These are phyloP conservation scores for Chenopodium album DNA, from an alignment of 148 eudicot species.

Conservation along the genomic window DNA sequence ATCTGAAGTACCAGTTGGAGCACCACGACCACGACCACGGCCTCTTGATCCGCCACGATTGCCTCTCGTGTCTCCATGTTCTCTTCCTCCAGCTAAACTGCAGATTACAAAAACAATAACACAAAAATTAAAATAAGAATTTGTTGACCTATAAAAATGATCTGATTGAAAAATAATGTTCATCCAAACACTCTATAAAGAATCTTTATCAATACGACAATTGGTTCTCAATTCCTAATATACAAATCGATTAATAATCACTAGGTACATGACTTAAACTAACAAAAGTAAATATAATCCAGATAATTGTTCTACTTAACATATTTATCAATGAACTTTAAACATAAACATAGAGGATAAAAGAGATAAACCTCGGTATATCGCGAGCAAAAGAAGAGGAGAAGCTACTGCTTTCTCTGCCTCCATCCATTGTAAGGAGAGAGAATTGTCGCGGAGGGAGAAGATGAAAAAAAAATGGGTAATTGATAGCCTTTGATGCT, in stretches of 20 bases:
- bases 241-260: not conserved
- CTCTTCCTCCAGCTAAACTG: constrained; percentile 57
- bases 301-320: not conserved
- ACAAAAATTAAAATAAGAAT: not conserved
- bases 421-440: not conserved
- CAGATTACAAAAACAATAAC: not conserved
- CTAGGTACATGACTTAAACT: too few relatives aligned
- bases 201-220: not conserved
- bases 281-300: too few relatives aligned
- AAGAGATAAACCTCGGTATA: constrained; percentile 31
- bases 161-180: too few relatives aligned
- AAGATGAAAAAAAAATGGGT: not conserved
- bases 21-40: constrained; percentile 40
- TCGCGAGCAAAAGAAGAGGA: constrained; percentile 33
- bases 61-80: constrained; percentile 37
- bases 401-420: not conserved
- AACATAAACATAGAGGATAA: not conserved
- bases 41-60: constrained; percentile 46
- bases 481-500: too few relatives aligned
- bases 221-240: not conserved
- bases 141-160: not conserved
- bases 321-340: not conserved
- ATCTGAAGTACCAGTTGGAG: constrained; percentile 39
- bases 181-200: too few relatives aligned
- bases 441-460: not conserved